phyloP scores from a whole-genome alignment of 1,284 basidiomycete genomes.

The Ganoderma resinaceum region DNA sequence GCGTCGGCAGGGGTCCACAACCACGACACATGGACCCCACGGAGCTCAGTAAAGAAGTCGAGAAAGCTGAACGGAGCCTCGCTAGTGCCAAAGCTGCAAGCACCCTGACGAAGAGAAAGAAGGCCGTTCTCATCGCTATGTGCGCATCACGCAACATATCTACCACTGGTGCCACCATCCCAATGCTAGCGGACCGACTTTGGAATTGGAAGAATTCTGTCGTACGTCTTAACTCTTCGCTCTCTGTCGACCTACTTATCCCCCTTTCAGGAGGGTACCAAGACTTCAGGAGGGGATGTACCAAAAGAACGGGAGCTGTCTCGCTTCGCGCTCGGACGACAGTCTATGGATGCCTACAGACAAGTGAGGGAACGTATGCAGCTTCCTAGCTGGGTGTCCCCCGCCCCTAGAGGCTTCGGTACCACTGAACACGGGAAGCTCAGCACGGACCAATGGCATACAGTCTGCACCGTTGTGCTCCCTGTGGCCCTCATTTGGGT shows the following conservation, averaged over 20 bases:
- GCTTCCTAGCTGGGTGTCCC: background rate
- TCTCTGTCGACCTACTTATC: too few species aligned
- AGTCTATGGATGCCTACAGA: background rate
- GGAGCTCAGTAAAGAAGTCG: background rate
- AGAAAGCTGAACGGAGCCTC: background rate
- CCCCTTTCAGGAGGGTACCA: too few species aligned
- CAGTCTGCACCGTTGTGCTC: background rate
- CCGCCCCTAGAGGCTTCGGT: background rate
- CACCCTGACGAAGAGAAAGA: background rate
- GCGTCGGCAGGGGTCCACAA: too few species aligned
- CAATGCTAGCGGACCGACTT: background rate
- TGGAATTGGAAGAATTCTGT: background rate
- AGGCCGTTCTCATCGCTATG: background rate
- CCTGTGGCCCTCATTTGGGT: background rate
- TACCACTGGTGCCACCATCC: background rate
- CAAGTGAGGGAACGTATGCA: background rate
- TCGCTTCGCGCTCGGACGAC: background rate
- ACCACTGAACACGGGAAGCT: background rate
- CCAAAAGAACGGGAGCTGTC: too few species aligned
- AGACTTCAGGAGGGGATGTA: too few species aligned
- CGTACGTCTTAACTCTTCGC: too few species aligned
- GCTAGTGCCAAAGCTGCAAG: background rate
- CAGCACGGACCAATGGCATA: background rate
- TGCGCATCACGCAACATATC: background rate
- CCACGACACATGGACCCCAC: too few species aligned